These are phyloP conservation scores for Cadophora gregata DNA, from an alignment of 2,329 filamentous ascomycete species.

Conservation along the genomic window DNA sequence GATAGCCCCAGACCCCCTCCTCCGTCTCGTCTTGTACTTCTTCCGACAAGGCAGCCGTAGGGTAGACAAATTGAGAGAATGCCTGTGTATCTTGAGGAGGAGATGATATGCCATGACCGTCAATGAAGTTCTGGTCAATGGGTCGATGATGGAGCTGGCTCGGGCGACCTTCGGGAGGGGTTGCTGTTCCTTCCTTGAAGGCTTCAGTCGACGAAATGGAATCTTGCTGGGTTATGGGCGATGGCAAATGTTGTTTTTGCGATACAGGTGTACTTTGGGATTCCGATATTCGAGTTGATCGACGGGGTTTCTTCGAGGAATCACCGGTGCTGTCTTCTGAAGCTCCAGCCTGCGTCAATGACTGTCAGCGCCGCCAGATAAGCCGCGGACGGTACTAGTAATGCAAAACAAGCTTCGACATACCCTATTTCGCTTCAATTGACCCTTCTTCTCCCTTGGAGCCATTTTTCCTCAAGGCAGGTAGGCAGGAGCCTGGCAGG, in stretches of 20 bases:
- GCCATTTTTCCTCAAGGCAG: constrained; percentile 42
- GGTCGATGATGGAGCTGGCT: constrained; percentile 56
- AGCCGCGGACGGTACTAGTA: neutral
- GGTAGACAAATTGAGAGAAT: constrained; percentile 81
- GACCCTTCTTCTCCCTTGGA: constrained; percentile 74
- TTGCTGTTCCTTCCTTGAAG: constrained; percentile 73
- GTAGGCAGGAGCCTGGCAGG: constrained; percentile 1
- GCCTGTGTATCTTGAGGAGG: constrained; percentile 80
- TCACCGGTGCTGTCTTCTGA: constrained; percentile 35
- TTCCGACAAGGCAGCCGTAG: constrained; percentile 73
- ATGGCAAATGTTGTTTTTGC: constrained; percentile 75
- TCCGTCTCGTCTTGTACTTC: constrained; percentile 83
- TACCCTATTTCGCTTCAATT: constrained; percentile 83
- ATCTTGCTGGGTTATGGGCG: constrained; percentile 75
- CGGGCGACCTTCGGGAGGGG: constrained; percentile 66
- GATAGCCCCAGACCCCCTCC: constrained; percentile 89
- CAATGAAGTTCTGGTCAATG: constrained; percentile 46
- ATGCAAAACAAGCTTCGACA: constrained; percentile 44
- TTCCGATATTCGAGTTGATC: constrained; percentile 72
- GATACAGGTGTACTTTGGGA: constrained; percentile 62
- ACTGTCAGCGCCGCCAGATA: constrained; percentile 33
- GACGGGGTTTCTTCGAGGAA: constrained; percentile 79
- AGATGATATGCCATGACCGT: constrained; percentile 49
- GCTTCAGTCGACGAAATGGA: constrained; percentile 62
- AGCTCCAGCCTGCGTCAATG: constrained; percentile 32